Percentiles rank a stretch among this genome's conserved stretches.
Conservation (phyloP, 345 rosid genomes). For the Citrus reticulata region DNA sequence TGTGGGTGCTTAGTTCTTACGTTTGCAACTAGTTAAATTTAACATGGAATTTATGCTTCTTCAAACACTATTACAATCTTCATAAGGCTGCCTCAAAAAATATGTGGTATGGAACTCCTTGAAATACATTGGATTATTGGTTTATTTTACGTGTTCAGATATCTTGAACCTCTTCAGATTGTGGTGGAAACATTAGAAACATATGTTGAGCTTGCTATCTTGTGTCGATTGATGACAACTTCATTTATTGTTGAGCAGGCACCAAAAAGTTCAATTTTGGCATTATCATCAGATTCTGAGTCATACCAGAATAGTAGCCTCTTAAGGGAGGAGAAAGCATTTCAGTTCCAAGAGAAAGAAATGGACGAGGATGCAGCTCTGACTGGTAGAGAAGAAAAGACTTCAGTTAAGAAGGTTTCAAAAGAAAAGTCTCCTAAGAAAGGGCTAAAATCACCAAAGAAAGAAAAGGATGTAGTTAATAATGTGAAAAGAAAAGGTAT, state of each 20-base stretch:
- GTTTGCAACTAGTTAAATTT: neutral
- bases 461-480: slow-evolving; percentile 29
- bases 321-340: slow-evolving; percentile 18
- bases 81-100: neutral
- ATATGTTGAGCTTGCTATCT: neutral
- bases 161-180: neutral
- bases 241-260: slow-evolving; percentile 33
- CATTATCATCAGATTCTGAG: slow-evolving; percentile 80
- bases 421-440: slow-evolving; percentile 50
- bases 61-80: neutral
- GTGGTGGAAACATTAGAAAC: neutral
- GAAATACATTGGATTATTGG: neutral
- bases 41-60: neutral
- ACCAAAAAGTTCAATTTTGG: slow-evolving; percentile 34
- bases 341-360: slow-evolving; percentile 23
- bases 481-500: slow-evolving; percentile 43
- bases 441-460: slow-evolving; percentile 29
- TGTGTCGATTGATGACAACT: slow-evolving; percentile 14
- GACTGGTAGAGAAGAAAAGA: slow-evolving; percentile 21
- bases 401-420: slow-evolving; percentile 39
- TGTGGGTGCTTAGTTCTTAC: neutral
- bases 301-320: slow-evolving; percentile 35
- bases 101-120: neutral
- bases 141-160: neutral
- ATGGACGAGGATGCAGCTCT: slow-evolving; percentile 32